Evolutionary conservation across 2,329 filamentous ascomycete species (phyloP), one percentile per base, ranked within the genome.

Genomic region (Curvularia hawaiiensis): DNA sequence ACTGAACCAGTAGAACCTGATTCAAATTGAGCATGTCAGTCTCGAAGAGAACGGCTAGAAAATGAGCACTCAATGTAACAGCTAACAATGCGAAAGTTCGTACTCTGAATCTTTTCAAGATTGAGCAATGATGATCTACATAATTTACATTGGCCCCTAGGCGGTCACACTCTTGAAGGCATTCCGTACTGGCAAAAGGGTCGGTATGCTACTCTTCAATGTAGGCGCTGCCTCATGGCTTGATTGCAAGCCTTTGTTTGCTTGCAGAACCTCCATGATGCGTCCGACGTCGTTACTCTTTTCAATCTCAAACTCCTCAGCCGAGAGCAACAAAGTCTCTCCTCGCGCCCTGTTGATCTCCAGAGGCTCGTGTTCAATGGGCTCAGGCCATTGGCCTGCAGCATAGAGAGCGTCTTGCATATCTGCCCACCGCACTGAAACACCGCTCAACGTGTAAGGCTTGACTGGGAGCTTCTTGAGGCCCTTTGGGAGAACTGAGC

Each of bases 371-470:
- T 71, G 69, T 14, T 58, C 56, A 11, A 73, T 68, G 8, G 48
- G 41, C 1, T 60, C 63, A 16, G 68, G 66, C 69, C 69, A 70
- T 7, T 61, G 40, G 0, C 56, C 61, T 1, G 55, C 51, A 0
- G 69, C 68, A 56, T 70, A 72, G 20, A 73, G 56, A 12, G 69
- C 71, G 51, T 78, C 74, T 22, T 63, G 54, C 12, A 75, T 51
- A 44, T 78, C 69, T 6, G 68, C 67, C 76, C 76, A 78, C 24
- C 64, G 58, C 24, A 77, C 64, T 14, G 52, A 58, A 3, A 77
- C 63, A 30, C 62, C 67, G 4, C 70, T 54, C 6, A 71, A 62
- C 11, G 64, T 63, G 50, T 70, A 75, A 12, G 67, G 66, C 14
- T 50, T 60, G 28, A 65, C 64, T 12, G 56, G 59, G 2, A 56